Evolutionary conservation across 2,329 filamentous ascomycete species (phyloP).

Genomic region (Mollisiaceae sp.): DNA sequence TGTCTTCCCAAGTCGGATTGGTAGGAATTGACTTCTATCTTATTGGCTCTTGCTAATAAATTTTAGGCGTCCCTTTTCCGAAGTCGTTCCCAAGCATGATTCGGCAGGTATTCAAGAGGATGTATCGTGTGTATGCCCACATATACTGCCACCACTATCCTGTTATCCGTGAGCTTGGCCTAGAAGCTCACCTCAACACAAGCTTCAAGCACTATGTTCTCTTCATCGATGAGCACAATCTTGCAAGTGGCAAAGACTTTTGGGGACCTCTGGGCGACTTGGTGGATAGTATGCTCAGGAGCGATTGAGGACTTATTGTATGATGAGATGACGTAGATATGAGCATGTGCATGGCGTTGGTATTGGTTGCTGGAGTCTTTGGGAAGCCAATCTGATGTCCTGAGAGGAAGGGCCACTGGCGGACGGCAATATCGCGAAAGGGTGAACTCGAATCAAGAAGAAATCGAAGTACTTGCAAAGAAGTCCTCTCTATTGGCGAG

Average conservation of each 20-base stretch:
- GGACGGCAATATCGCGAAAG: neutral
- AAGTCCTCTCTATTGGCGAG: neutral
- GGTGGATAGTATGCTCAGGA: conserved; percentile 96
- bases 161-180: conserved; percentile 89
- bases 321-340: conserved; percentile 26
- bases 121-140: conserved; percentile 98
- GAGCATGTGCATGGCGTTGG: conserved; percentile 38
- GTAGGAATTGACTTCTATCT: conserved; percentile 58
- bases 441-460: neutral
- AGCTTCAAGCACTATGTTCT: conserved; percentile 99
- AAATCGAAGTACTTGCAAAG: neutral
- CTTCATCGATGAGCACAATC: conserved; percentile 94
- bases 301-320: conserved; percentile 57
- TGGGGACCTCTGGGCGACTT: conserved; percentile 95
- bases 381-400: conserved; percentile 16
- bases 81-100: conserved; percentile 88
- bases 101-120: conserved; percentile 96
- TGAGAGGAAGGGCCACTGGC: conserved; percentile 10
- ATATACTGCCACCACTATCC: conserved; percentile 99
- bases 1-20: conserved; percentile 92
- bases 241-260: conserved; percentile 94
- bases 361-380: conserved; percentile 26
- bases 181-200: conserved; percentile 97
- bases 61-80: conserved; percentile 84
- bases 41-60: conserved; percentile 16